Base-by-base conservation (phyloP, 2,329 filamentous ascomycete genomes). In the Trichoderma koningiopsis region DNA sequence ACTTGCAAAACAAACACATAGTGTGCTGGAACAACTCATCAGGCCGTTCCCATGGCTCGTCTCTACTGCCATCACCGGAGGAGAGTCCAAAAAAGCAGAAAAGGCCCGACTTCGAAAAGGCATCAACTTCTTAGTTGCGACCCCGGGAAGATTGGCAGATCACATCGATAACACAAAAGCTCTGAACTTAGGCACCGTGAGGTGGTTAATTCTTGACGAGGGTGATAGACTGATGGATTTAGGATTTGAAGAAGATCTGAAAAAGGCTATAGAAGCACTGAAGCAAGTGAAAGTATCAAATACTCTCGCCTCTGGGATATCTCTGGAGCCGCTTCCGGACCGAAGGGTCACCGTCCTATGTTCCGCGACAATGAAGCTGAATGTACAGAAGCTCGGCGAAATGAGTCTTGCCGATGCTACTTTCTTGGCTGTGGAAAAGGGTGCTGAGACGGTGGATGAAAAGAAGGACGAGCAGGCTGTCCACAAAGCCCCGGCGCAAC, bases 171-270 rank as follows among this genome's bases (percentile, higher is more conserved):
- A 97, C 77, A 99, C 96, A 0, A 89, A 97, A 79, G 93, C 91
- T 0, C 83, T 99, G 64, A 92, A 96, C 72, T 89, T 98, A 52
- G 92, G 92, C 75, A 94, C 91, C 27, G 95, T 97, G 5, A 87
- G 95, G 70, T 99, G 96, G 96, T 83, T 99, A 29, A 90, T 99
- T 2, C 86, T 99, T 6, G 96, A 99, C 75, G 96, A 99, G 80
- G 96, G 96, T 35, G 96, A 99, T 84, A 88, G 96, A n/a, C 83
- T 99, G 77, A 97, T 99, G 95, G 96, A 99, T 77, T 86, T 98
- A 76, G 96, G 96, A 0, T 99, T 99, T 74, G 96, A 98, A 80
- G 90, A 97, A 66, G 95, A 98, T 76, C 88, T 99, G 70, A 92
- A 92, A 76, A 92, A 91, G 71, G 95, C 97, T 72, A 92, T 99